Base-by-base conservation (phyloP, 2,329 filamentous ascomycete genomes). In the Rosellinia necatrix region DNA sequence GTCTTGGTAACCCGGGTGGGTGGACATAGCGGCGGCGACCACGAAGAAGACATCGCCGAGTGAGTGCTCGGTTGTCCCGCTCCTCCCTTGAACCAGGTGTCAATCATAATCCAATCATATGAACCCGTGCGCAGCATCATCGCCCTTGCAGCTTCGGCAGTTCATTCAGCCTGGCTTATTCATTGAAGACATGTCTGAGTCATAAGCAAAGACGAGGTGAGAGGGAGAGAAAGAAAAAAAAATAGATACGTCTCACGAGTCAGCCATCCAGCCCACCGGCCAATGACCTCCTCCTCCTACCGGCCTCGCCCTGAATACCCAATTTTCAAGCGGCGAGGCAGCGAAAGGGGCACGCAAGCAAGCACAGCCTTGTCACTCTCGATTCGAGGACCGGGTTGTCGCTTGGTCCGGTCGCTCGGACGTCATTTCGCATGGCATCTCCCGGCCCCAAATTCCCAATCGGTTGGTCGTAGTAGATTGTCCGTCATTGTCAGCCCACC, bases 401-500 rank as follows among this genome's bases (percentile, higher is more conserved):
- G n/a, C 25, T 43, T 25, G 38, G 42, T 17, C 49, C 49, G 27
- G 24, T 40, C 38, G 43, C 55, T 58, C 44, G 44, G 55, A 49
- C 55, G 35, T 53, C 37, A 40, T 49, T 41, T 44, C 55, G 13
- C 42, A 25, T 43, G 22, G 22, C 47, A n/a, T 35, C 19, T 29
- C 32, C 9, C 35, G 17, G 17, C 25, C 47, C 48, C 34, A 29
- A 53, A 40, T 57, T 53, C 44, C 43, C 49, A 44, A 41, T 30
- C 27, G 38, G 29, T 34, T 49, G 37, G 49, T 30, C 22, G 34
- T n/a, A 25, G 9, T 38, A 40, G 30, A 47, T 44, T 34, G 38
- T 17, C 49, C 25, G 34, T 41, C 24, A 49, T 40, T 25, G 30
- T 17, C 37, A 22, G 9, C 17, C 15, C 9, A 13, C 17, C 3